phyloP scores from a whole-genome alignment of 2,329 filamentous ascomycete species.

The Stachybotrys chlorohalonatus region DNA sequence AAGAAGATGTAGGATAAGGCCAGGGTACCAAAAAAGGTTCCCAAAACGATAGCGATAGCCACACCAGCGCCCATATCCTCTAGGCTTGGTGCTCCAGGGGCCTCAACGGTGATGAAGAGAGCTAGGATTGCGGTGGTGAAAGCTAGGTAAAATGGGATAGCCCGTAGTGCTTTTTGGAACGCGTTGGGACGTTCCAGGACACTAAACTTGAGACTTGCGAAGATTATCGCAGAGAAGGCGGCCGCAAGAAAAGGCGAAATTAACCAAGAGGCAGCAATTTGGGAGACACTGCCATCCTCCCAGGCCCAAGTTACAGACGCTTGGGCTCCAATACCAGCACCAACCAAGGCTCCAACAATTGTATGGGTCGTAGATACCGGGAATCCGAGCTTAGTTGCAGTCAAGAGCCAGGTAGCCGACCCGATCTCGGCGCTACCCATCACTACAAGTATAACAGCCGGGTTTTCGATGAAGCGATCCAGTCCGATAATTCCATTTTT shows the following conservation, averaged over 20 bases:
- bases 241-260: constrained; percentile 10
- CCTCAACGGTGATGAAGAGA: constrained; percentile 12
- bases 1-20: constrained; percentile 23
- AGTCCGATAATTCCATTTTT: constrained; percentile 34
- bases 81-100: constrained; percentile 10
- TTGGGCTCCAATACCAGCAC: constrained; percentile 49
- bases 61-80: constrained; percentile 28
- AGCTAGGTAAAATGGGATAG: constrained; percentile 14
- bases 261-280: constrained; percentile 11
- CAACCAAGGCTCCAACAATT: constrained; percentile 58
- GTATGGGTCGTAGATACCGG: constrained; percentile 63
- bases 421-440: constrained; percentile 52
- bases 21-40: constrained; percentile 26
- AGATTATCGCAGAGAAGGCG: constrained; percentile 8
- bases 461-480: constrained; percentile 26
- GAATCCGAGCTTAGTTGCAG: constrained; percentile 35
- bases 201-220: constrained; percentile 7
- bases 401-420: constrained; percentile 69
- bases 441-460: constrained; percentile 31
- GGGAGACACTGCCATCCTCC: constrained; percentile 9
- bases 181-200: constrained; percentile 6
- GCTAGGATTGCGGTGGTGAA: constrained; percentile 12
- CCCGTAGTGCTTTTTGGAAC: constrained; percentile 8
- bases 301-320: constrained; percentile 12
- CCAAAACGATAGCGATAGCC: constrained; percentile 59